A percentile compares a stretch with the other conserved stretches of the same genome.
These are phyloP conservation scores for Eucalyptus virginea DNA, from an alignment of 345 rosid species.

Conservation along the genomic window DNA sequence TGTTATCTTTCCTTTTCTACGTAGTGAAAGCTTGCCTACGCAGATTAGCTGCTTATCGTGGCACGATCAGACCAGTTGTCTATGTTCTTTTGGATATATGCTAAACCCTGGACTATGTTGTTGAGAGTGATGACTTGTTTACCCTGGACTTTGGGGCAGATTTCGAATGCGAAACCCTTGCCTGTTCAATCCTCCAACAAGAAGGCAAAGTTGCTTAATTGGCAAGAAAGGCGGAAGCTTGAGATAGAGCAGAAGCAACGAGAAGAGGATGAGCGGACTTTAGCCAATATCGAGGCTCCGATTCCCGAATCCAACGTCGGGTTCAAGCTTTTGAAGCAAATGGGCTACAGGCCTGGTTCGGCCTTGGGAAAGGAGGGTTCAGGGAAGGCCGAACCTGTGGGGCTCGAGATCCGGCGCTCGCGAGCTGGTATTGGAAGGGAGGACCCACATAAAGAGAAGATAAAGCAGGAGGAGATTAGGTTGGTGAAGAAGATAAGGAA, in stretches of 20 bases:
- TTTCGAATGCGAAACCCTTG: not conserved
- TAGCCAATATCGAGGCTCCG: conserved; percentile 61
- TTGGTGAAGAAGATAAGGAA: conserved; percentile 34
- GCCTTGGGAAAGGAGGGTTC: conserved; percentile 74
- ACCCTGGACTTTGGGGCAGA: not conserved
- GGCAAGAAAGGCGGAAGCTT: conserved; percentile 66
- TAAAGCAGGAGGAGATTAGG: conserved; percentile 57
- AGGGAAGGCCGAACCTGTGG: conserved; percentile 71
- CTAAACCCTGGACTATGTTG: no score
- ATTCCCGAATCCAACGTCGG: conserved; percentile 82
- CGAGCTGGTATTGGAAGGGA: conserved; percentile 84
- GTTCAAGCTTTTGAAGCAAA: conserved; percentile 77
- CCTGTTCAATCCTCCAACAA: conserved; percentile 39
- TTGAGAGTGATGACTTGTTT: not conserved
- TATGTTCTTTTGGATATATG: not conserved
- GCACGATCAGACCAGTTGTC: fast-evolving
- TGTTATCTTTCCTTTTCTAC: not conserved
- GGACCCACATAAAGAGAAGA: conserved; percentile 81
- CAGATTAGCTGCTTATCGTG: not conserved
- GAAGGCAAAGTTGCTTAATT: conserved; percentile 43
- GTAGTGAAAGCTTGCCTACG: not conserved
- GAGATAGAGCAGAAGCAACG: conserved; percentile 69
- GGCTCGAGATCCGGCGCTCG: conserved; percentile 68
- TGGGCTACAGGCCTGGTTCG: conserved; percentile 93
- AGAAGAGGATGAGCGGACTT: conserved; percentile 70